Base-by-base conservation (phyloP, 2,329 filamentous ascomycete genomes). In the Eutypa lata region DNA sequence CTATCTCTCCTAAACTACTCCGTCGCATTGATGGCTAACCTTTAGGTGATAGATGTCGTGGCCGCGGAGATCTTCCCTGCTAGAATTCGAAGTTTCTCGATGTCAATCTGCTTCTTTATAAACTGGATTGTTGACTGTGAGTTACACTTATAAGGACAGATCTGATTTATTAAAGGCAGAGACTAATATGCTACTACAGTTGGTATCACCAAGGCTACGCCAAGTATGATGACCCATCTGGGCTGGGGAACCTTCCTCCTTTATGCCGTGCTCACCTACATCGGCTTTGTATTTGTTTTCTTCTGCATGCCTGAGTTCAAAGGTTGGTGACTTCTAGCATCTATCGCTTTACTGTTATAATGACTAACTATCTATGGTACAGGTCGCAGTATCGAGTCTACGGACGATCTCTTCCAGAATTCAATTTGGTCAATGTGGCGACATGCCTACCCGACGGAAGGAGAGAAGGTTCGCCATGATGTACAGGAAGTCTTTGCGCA, bases 231-330 rank as follows among this genome's bases (percentile, higher is more conserved):
- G 55, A 68, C 66, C 1, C 58, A 68, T 18, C 63, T 71, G 58
- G 67, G 68, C 3, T 72, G 65, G 63, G 68, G 69, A 0, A 68
- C 68, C 0, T 72, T 72, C 50, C 53, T 73, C 1, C 55, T 72
- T 0, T 72, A 70, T 48, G 58, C 68, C 0, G 59, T 68, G 47
- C 53, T 72, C 24, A 72, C 69, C 2, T 73, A 71, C 50, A 56
- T 62, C 11, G 69, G 69, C 8, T 64, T 65, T 4, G 61, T 73
- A 50, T 77, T 74, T 51, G 68, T 75, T 7, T 79, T 69, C 60
- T 76, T 78, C 64, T 73, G 75, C 50, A 64, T 80, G 26, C 76
- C 78, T 1, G 76, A 80, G 61, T 76, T 77, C n/a, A 79, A 79
- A 57, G 76, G 76, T 50, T 11, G 33, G 49, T n/a, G 33, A 4